These are phyloP conservation scores for Corniculantispora saksenae DNA, from an alignment of 2,329 filamentous ascomycete genomes.

Conservation along the genomic window DNA sequence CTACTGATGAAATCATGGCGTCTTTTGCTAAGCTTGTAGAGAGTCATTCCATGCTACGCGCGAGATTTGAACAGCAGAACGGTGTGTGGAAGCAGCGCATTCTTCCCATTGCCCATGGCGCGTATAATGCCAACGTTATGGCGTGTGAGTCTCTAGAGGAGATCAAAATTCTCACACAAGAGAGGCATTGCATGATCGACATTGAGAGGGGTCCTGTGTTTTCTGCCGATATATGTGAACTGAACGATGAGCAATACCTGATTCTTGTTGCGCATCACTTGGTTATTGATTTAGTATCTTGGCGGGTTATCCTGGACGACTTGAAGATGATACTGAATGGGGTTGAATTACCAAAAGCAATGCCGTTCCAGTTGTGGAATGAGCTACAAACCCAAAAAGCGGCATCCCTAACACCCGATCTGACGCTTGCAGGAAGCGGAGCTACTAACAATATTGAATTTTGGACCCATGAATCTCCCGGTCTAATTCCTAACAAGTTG, in stretches of 20 bases:
- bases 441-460: neutral
- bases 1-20: neutral
- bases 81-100: neutral
- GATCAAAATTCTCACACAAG: constrained; percentile 1
- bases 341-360: constrained; percentile 11
- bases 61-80: neutral
- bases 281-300: constrained; percentile 49
- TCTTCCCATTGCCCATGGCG: neutral
- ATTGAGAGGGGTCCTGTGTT: constrained; percentile 25
- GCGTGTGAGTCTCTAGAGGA: neutral
- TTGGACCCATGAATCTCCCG: neutral
- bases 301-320: constrained; percentile 37
- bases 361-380: constrained; percentile 39
- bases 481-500: neutral
- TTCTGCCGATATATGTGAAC: constrained; percentile 24
- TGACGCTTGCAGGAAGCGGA: neutral
- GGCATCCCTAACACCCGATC: neutral
- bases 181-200: constrained; percentile 19
- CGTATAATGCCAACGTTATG: neutral
- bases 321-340: constrained; percentile 20
- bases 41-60: neutral
- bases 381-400: neutral
- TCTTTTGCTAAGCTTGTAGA: neutral
- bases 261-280: constrained; percentile 24
- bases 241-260: constrained; percentile 17